Evolutionary conservation across 2,329 filamentous ascomycete genomes (phyloP), one percentile per base, ranked within the genome.

Genomic region (Venturia pyrina): DNA sequence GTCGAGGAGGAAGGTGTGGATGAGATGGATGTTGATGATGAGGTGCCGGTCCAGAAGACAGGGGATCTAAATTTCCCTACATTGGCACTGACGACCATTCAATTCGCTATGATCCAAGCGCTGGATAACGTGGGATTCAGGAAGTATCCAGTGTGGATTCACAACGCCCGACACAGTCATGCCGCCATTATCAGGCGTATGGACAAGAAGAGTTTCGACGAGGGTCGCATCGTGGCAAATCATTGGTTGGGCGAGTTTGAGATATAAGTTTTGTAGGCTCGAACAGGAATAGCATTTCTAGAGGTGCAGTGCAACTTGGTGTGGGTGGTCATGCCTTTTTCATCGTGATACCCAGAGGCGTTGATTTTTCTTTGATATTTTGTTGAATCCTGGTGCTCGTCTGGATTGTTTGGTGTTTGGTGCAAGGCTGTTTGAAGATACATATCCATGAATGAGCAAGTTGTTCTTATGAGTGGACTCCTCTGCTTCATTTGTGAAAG

Each of bases 141-240:
- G 56, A 87, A 85, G 70, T 85, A 82, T 69, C 82, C 82, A 0
- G 83, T 93, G 3, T 87, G 89, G 77, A 93, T 95, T 48, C 88
- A 89, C 69, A 89, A 92, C 6, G 83, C 86, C 65, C 78, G 82
- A n/a, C 91, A 96, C 73, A 90, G 85, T 67, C 93, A 98, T 75
- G 93, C 93, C 0, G 93, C 93, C 3, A 96, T 98, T 61, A 90
- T 98, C 69, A 87, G 96, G 44, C 84, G 93, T 46, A 85, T 81
- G 68, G 85, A 89, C 48, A 87, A 85, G 73, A 79, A 82, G 63
- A 78, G 76, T 0, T 96, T 92, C 71, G 80, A 83, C 1, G 93
- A 98, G 76, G 93, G 93, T 0, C 85, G 83, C 72, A 74, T 90
- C 15, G 90, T 97, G 43, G 79, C 95, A 66, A 83, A 81, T 71